These are phyloP conservation scores for Magnolia kwangsiensis DNA, from an alignment of 164 flowering plant genomes.

Conservation along the genomic window DNA sequence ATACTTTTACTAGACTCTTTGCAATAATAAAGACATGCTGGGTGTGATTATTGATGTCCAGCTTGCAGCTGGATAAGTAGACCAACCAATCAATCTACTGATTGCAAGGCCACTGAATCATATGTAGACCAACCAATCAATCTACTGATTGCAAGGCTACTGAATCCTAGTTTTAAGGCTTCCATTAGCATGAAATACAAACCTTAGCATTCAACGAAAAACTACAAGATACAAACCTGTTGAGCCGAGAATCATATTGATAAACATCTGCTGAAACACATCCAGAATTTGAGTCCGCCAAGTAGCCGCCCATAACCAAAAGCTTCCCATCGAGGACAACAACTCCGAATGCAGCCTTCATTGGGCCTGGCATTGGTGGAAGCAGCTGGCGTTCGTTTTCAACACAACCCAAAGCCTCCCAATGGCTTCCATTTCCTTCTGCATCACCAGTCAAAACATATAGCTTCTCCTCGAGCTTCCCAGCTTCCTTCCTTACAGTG, in stretches of 20 bases:
- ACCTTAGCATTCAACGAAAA: too few species aligned
- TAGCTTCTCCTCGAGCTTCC: slow-evolving; percentile 85
- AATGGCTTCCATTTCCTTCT: slow-evolving; percentile 63
- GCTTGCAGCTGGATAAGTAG: too few species aligned
- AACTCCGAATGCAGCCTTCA: slow-evolving; percentile 63
- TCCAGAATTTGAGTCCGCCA: slow-evolving; percentile 36
- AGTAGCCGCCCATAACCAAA: slow-evolving; percentile 73
- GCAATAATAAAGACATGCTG: too few species aligned
- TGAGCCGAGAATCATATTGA: slow-evolving; percentile 84
- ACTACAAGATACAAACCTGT: slow-evolving; percentile 49
- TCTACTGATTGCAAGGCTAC: too few species aligned
- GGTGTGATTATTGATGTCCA: too few species aligned
- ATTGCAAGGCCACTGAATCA: too few species aligned
- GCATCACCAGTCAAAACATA: slow-evolving; percentile 60
- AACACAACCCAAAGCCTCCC: slow-evolving; percentile 77
- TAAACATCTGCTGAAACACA: slow-evolving; percentile 69
- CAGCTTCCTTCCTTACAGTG: slow-evolving; percentile 66
- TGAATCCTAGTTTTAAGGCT: too few species aligned
- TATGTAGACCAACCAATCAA: too few species aligned
- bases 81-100: too few species aligned
- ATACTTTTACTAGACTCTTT: too few species aligned
- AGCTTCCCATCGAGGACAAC: slow-evolving; percentile 82
- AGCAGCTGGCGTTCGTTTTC: slow-evolving; percentile 45
- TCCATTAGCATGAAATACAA: too few species aligned
- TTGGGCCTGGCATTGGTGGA: slow-evolving; percentile 82